phyloP scores from a whole-genome alignment of 192 early-diverging fungal genomes.

The Coemansia biformis region DNA sequence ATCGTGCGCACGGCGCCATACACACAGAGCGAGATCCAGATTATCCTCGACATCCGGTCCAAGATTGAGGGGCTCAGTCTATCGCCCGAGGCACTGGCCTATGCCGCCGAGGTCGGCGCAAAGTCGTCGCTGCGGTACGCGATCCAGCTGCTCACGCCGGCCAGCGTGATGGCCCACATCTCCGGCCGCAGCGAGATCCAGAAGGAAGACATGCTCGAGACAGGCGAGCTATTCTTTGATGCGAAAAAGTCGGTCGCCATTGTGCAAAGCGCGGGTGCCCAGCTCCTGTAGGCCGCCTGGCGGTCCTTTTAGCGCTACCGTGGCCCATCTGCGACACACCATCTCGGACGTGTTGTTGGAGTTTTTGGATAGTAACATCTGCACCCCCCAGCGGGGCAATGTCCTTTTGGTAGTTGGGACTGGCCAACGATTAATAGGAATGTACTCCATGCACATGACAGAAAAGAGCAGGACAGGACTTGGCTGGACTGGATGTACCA shows the following conservation, averaged over 20 bases:
- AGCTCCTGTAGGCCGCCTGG: slow-evolving; percentile 20
- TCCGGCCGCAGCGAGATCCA: slow-evolving; percentile 77
- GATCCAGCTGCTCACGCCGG: slow-evolving; percentile 91
- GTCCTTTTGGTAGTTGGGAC: too few species aligned
- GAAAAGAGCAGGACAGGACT: too few species aligned
- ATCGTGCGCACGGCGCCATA: slow-evolving; percentile 96
- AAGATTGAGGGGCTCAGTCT: slow-evolving; percentile 82
- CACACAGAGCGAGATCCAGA: slow-evolving; percentile 79
- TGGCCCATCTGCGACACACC: too few species aligned
- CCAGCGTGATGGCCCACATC: slow-evolving; percentile 79
- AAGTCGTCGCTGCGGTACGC: slow-evolving; percentile 90
- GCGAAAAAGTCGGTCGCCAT: slow-evolving; percentile 47
- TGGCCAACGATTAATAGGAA: too few species aligned
- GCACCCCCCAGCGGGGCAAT: too few species aligned
- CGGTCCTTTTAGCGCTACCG: background rate
- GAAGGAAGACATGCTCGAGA: slow-evolving; percentile 83
- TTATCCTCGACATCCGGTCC: slow-evolving; percentile 89
- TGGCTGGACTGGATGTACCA: too few species aligned
- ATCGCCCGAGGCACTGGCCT: slow-evolving; percentile 69
- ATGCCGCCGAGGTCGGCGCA: slow-evolving; percentile 78
- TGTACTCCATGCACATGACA: too few species aligned
- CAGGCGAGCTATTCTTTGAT: slow-evolving; percentile 68
- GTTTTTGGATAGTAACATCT: too few species aligned
- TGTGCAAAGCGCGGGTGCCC: slow-evolving; percentile 33
- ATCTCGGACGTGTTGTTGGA: too few species aligned